These are phyloP conservation scores for Fraxinus greggii DNA, from an alignment of 305 asterid species.

Conservation along the genomic window DNA sequence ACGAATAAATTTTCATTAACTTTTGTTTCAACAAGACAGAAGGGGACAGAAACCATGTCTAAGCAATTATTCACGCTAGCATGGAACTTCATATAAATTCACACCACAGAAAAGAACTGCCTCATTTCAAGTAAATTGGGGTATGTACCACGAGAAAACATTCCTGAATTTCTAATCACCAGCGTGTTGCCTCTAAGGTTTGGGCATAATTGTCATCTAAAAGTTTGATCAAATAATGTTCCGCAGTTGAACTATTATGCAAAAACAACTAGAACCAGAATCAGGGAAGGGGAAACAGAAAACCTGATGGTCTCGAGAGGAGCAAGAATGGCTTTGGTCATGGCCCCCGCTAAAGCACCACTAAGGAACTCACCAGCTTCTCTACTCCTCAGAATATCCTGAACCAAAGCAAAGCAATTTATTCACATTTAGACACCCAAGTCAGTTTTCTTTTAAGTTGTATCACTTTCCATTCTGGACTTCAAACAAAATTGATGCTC, in stretches of 20 bases:
- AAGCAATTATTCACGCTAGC: neutral
- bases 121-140: neutral
- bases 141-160: neutral
- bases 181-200: neutral
- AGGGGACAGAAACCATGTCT: neutral
- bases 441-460: neutral
- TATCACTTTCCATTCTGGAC: neutral
- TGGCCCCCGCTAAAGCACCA: slow-evolving; percentile 95
- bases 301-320: slow-evolving; percentile 98
- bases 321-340: slow-evolving; percentile 95
- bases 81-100: neutral
- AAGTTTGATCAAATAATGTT: neutral
- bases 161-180: neutral
- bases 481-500: neutral
- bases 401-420: slow-evolving; percentile 27
- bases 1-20: neutral
- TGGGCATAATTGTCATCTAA: neutral
- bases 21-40: neutral
- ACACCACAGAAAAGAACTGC: neutral
- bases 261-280: neutral
- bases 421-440: slow-evolving; percentile 8
- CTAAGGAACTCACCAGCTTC: slow-evolving; percentile 90
- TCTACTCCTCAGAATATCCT: slow-evolving; percentile 61
- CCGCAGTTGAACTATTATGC: neutral
- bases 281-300: neutral